These are phyloP conservation scores for Striga asiatica DNA, from an alignment of 257 asterid species.

Conservation along the genomic window DNA sequence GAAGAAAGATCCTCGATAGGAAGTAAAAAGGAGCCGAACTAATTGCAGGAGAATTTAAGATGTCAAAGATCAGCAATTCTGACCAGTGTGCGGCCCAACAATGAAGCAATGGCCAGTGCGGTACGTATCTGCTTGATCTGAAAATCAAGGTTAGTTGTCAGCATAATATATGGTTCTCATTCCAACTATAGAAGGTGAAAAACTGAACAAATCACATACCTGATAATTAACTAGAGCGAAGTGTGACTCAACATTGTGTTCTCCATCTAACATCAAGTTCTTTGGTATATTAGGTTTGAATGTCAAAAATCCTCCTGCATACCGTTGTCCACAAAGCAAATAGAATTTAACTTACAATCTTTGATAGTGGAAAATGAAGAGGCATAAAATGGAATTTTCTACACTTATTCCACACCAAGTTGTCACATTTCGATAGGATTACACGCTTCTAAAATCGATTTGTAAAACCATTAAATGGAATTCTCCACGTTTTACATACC, in stretches of 20 bases:
- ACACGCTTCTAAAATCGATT: too few species aligned
- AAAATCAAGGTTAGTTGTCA: constrained; percentile 19
- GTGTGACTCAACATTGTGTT: constrained; percentile 76
- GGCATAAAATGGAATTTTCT: not conserved
- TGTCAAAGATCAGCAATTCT: constrained; percentile 22
- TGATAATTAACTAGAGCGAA: constrained; percentile 89
- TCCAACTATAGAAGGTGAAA: not conserved
- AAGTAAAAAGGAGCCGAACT: not conserved
- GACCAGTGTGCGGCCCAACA: constrained; percentile 90
- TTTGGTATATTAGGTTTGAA: constrained; percentile 85
- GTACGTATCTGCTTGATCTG: constrained; percentile 94
- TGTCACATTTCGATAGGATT: not conserved
- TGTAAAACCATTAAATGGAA: too few species aligned
- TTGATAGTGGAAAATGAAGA: constrained; percentile 6
- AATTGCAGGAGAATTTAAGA: constrained; percentile 2
- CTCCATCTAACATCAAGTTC: constrained; percentile 82
- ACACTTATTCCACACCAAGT: not conserved
- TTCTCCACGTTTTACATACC: too few species aligned
- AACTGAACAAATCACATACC: constrained; percentile 34
- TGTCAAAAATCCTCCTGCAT: constrained; percentile 84
- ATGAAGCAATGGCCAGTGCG: constrained; percentile 86
- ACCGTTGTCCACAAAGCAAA: constrained; percentile 13
- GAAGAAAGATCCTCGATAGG: not conserved
- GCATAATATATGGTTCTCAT: constrained; percentile 12
- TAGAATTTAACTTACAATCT: constrained; percentile 1